These are phyloP conservation scores for Leishmania braziliensis DNA, from an alignment of 208 protist genomes.

Conservation along the genomic window DNA sequence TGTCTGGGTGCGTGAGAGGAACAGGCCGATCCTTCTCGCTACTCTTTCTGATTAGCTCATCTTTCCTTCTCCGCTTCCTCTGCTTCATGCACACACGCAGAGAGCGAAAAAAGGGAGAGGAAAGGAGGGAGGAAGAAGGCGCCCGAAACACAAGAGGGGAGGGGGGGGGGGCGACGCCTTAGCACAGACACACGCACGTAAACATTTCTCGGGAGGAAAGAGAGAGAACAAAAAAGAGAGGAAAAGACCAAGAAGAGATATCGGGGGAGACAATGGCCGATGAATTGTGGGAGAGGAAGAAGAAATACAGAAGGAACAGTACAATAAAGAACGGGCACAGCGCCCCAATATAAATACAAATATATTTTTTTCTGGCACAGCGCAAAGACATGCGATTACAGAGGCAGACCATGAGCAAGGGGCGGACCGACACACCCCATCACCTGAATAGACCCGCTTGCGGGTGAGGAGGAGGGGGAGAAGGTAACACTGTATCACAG, in stretches of 20 bases:
- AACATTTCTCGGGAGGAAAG: neutral
- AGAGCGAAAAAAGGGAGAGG: neutral
- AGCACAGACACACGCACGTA: too few species aligned
- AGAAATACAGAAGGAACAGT: neutral
- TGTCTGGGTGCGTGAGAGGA: neutral
- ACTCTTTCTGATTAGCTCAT: neutral
- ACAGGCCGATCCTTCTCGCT: too few species aligned
- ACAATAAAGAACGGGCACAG: neutral
- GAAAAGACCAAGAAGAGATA: neutral
- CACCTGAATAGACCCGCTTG: neutral
- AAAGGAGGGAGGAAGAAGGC: neutral
- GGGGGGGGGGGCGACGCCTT: neutral
- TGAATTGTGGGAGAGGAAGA: neutral
- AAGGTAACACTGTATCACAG: neutral
- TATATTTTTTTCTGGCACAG: neutral
- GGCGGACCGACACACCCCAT: neutral
- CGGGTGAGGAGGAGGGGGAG: neutral
- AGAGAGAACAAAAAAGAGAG: neutral
- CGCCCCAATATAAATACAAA: neutral
- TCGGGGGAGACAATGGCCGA: neutral
- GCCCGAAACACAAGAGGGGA: neutral
- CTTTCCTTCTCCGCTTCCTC: neutral
- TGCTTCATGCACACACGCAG: neutral
- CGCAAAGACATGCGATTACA: neutral
- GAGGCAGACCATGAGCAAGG: neutral